Evolutionary conservation across 225 moss, liverwort and hornwort genomes (phyloP).

Genomic region (Takakia lepidozioides): DNA sequence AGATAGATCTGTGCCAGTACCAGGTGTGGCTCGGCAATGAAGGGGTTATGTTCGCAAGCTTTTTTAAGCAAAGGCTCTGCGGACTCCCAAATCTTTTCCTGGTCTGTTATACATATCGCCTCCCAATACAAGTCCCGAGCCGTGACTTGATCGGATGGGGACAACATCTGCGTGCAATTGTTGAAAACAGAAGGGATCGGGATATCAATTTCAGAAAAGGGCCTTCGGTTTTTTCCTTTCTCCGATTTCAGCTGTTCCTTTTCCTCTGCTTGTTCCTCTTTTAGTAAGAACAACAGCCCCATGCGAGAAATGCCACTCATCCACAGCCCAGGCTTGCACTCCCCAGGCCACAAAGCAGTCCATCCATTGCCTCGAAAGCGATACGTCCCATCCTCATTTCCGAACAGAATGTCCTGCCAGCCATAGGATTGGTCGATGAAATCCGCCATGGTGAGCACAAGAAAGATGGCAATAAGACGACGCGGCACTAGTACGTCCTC

Average conservation of each 20-base stretch:
- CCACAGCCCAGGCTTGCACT: conserved; percentile 69
- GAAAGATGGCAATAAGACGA: conserved; percentile 60
- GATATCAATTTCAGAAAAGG: conserved; percentile 31
- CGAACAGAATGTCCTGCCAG: conserved; percentile 75
- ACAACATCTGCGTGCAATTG: conserved; percentile 42
- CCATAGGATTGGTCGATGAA: conserved; percentile 66
- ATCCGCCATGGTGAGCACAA: conserved; percentile 78
- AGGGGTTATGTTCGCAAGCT: conserved; percentile 37
- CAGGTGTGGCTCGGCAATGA: conserved; percentile 57
- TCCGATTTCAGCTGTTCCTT: conserved; percentile 6
- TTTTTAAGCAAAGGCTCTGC: conserved; percentile 30
- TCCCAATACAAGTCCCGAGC: conserved; percentile 70
- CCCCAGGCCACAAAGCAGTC: conserved; percentile 76
- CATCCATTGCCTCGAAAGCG: conserved; percentile 27
- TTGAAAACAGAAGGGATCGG: conserved; percentile 51
- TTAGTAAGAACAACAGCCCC: conserved; percentile 60
- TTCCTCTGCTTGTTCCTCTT: conserved; percentile 48
- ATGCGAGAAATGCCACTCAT: conserved; percentile 38
- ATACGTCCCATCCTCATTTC: conserved; percentile 51
- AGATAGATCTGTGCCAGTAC: conserved; percentile 60
- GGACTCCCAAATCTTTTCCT: conserved; percentile 20
- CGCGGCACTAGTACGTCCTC: conserved; percentile 63
- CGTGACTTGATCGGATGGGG: conserved; percentile 27
- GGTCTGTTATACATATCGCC: conserved; percentile 20
- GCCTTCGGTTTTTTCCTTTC: conserved; percentile 11